Base-by-base conservation (phyloP, 2,329 filamentous ascomycete genomes). In the Dactylonectria macrodidyma region DNA sequence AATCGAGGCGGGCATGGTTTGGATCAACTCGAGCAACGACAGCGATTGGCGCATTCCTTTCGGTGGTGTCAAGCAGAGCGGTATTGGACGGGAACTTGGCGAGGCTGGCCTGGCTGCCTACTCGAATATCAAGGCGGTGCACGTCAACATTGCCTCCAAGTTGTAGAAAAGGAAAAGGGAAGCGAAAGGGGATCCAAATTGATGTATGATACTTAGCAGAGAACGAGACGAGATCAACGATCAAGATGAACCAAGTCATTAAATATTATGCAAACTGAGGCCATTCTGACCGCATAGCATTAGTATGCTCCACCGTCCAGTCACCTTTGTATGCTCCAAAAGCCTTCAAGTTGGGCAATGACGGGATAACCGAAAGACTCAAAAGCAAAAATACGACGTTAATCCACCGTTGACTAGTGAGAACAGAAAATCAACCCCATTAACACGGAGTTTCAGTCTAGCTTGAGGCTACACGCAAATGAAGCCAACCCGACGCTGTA, bases 1-100 rank as follows among this genome's bases (percentile, higher is more conserved):
- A 16, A 87, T 92, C 59, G 88, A 92, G 77, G 85, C 89, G 1
- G 90, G 90, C 34, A 86, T 85, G 83, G 84, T 87, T 12, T 87
- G 84, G 85, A 82, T 87, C 66, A 87, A 87, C 73, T 83, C 81
- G 0, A 83, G 80, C 5, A 84, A 85, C 47, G 83, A 85, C 48
- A 82, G 79, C 0, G 83, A 85, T 26, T 78, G 82, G 62, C 75
- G 82, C 3, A 79, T 85, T 38, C 84, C 84, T 0, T 85, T 85
- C 64, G 84, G 84, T 5, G 84, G 84, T 3, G 80, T 85, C 11
- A 85, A 86, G 77, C 84, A 85, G 76, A 85, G 84, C 56, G 84
- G 84, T n/a, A 82, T 85, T 33, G 84, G 84, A 0, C 74, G 83
- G 7, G 84, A 85, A 61, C 70, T 85, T 16, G 84, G 84, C 51